These are phyloP conservation scores for Furcasterigmium furcatum DNA, from an alignment of 2,329 filamentous ascomycete species.

Conservation along the genomic window DNA sequence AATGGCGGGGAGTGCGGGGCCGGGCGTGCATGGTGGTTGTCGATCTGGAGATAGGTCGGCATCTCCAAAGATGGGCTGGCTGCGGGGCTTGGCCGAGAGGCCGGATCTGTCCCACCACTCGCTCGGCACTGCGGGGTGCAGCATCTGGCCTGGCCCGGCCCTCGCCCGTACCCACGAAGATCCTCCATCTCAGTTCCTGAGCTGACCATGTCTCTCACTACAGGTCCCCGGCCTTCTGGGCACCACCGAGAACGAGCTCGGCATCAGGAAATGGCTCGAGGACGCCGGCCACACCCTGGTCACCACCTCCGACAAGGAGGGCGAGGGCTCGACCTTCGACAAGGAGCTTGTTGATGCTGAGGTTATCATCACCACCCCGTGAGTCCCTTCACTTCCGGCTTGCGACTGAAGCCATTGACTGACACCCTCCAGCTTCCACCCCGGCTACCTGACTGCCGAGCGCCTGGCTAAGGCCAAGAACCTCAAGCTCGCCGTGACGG, in stretches of 20 bases:
- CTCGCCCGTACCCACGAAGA: background rate
- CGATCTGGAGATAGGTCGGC: conserved; percentile 5
- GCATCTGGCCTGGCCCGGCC: background rate
- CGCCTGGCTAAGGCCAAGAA: conserved; percentile 98
- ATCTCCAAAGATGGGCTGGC: conserved; percentile 2
- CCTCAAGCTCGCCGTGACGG: conserved; percentile 93
- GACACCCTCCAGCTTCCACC: conserved; percentile 74
- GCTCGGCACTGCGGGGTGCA: conserved; percentile 6
- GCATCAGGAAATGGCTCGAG: conserved; percentile 95
- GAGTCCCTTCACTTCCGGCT: conserved; percentile 20
- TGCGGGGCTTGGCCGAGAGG: no score
- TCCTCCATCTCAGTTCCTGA: background rate
- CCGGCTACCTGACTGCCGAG: conserved; percentile 94
- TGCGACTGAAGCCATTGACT: background rate
- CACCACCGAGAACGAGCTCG: conserved; percentile 97
- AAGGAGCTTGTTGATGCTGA: conserved; percentile 95
- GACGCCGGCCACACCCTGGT: conserved; percentile 94
- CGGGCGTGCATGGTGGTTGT: background rate
- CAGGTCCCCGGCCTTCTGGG: conserved; percentile 80
- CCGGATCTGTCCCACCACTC: background rate
- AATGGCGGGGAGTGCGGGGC: background rate
- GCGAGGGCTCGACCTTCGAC: conserved; percentile 88
- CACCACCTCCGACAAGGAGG: conserved; percentile 97
- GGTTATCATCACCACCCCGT: conserved; percentile 99
- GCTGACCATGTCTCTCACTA: conserved; percentile 11